These are phyloP conservation scores for Colletotrichum australisinense DNA, from an alignment of 2,329 filamentous ascomycete genomes.

Conservation along the genomic window DNA sequence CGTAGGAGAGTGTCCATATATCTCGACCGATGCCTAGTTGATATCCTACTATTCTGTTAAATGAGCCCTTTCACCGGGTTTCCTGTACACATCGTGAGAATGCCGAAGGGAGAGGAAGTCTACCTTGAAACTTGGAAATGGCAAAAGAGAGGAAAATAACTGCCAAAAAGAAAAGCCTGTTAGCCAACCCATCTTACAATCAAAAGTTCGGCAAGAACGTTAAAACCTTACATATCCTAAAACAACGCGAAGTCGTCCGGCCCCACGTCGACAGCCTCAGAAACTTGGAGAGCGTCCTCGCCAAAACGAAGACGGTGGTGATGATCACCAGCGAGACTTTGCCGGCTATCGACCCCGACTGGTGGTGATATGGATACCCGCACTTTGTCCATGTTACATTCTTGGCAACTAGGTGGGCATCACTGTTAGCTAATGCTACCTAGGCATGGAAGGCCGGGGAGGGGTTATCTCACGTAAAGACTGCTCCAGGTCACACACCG, in stretches of 20 bases:
- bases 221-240: conserved; percentile 19
- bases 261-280: conserved; percentile 23
- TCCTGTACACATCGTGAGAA: no score
- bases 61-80: no score
- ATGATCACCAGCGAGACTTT: neutral
- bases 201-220: neutral
- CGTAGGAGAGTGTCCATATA: conserved; percentile 7
- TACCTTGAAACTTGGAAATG: conserved; percentile 21
- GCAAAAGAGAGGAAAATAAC: conserved; percentile 19
- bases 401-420: conserved; percentile 6
- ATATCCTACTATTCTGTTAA: neutral
- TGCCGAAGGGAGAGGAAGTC: no score
- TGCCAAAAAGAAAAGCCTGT: neutral
- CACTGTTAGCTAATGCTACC: no score
- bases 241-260: conserved; percentile 14
- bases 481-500: conserved; percentile 7
- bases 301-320: conserved; percentile 12
- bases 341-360: neutral
- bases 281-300: conserved; percentile 4
- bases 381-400: conserved; percentile 24
- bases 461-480: conserved; percentile 5
- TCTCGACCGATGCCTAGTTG: conserved; percentile 20
- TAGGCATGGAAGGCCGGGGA: no score
- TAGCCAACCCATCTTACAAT: neutral
- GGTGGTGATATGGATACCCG: conserved; percentile 3